phyloP scores from a whole-genome alignment of 2,329 filamentous ascomycete species.

The Zasmidium cellare region DNA sequence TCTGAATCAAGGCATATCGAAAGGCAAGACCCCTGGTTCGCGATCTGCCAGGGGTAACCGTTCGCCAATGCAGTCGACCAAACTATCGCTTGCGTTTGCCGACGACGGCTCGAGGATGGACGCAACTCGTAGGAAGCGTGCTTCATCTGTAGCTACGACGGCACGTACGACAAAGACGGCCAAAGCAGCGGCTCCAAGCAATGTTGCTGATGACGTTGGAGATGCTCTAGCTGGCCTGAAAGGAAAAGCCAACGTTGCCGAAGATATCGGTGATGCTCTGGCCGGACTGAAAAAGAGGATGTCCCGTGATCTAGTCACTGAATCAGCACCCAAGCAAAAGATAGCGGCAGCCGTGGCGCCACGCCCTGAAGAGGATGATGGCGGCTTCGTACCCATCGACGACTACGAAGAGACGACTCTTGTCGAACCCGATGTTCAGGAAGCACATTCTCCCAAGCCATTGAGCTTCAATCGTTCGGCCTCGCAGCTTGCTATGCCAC shows the following conservation, averaged over 20 bases:
- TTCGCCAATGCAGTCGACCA: not conserved
- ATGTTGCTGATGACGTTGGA: constrained; percentile 14
- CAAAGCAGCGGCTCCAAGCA: constrained; percentile 11
- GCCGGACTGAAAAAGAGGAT: not conserved
- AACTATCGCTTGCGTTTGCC: not conserved
- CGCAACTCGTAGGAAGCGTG: constrained; percentile 3
- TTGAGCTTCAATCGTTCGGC: constrained; percentile 11
- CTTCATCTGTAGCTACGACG: constrained; percentile 19
- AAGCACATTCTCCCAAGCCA: not conserved
- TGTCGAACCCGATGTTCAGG: not conserved
- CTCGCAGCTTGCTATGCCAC: constrained; percentile 28
- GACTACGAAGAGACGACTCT: not conserved
- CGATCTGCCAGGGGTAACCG: not conserved
- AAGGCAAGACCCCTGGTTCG: constrained; percentile 8
- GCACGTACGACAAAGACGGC: constrained; percentile 2
- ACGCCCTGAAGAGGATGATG: no score
- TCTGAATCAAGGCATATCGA: constrained; percentile 30
- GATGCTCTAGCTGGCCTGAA: constrained; percentile 21
- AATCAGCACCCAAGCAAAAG: not conserved
- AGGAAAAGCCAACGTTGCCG: constrained; percentile 3
- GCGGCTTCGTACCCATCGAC: constrained; percentile 4
- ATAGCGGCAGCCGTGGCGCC: no score
- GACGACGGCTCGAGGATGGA: not conserved
- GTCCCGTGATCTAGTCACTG: not conserved
- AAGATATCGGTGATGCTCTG: not conserved